Base-by-base conservation (phyloP, 768 basidiomycete genomes). In the Tulasnella sp. region DNA sequence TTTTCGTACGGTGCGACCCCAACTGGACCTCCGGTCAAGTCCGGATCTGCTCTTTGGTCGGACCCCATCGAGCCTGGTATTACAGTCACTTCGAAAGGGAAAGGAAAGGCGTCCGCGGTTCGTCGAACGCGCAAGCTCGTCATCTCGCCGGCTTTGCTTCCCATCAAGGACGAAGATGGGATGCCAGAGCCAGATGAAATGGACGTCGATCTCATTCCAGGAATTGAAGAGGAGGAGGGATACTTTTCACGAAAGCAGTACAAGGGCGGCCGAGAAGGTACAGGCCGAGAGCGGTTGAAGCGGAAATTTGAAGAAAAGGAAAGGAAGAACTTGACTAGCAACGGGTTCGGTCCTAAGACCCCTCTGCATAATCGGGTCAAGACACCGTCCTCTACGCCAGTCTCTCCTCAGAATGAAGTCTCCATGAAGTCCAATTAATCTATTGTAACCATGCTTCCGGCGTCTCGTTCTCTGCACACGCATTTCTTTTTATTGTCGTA, bases 71-170 rank as follows among this genome's bases (percentile, higher is more conserved):
- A 59, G 22, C 26, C 52, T 59, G 22, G 4, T 8, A n/a, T 29
- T 22, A 5, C 52, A 29, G 14, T 29, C 22, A 11, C 52, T 29
- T 62, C 39, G 35, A 65, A 64, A 62, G 71, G 63, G 32, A 62
- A 34, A 37, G 71, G 3, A 65, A 63, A 44, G 71, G 59, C n/a
- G 62, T 34, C 59, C 16, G 36, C 9, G 36, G 40, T 29, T 16
- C 62, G 17, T 63, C 73, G 73, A n/a, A 44, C 16, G 34, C 41
- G 41, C 35, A 41, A 52, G 34, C 22, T 74, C 42, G 17, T 66
- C 32, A 67, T 74, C n/a, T 74, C 73, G 37, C 73, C 73, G 11
- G 64, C 44, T 9, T 22, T 74, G 5, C 65, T 74, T 29, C 73
- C 73, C 8, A 62, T 65, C 62, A 52, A 39, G n/a, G 71, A 72